These are phyloP conservation scores for Mucor racemosus DNA, from an alignment of 371 early-diverging fungal genomes.

Conservation along the genomic window DNA sequence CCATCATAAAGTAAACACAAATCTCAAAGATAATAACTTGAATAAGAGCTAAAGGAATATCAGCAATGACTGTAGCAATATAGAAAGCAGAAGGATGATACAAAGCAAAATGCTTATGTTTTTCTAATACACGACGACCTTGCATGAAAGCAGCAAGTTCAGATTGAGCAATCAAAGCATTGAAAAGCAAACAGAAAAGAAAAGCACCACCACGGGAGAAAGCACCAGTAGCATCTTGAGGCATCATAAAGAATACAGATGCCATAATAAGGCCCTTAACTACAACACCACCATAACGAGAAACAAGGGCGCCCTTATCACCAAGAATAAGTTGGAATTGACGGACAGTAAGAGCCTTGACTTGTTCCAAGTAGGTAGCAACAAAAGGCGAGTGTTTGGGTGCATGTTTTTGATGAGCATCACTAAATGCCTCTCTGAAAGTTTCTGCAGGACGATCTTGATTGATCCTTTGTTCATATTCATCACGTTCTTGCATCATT, in stretches of 20 bases:
- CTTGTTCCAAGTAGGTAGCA: constrained; percentile 61
- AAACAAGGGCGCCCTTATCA: constrained; percentile 52
- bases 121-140: constrained; percentile 69
- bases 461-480: constrained; percentile 42
- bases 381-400: constrained; percentile 58
- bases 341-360: constrained; percentile 60
- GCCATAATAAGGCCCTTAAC: constrained; percentile 74
- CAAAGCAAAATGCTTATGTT: constrained; percentile 70
- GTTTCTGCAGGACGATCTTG: constrained; percentile 40
- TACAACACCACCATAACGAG: constrained; percentile 61
- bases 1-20: constrained; percentile 64
- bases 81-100: constrained; percentile 70
- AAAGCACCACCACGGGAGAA: constrained; percentile 76
- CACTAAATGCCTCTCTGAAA: constrained; percentile 54
- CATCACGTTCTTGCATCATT: constrained; percentile 38
- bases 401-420: constrained; percentile 60
- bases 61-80: constrained; percentile 58
- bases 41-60: constrained; percentile 51
- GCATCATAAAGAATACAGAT: constrained; percentile 68
- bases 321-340: constrained; percentile 56
- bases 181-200: constrained; percentile 63
- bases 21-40: constrained; percentile 44
- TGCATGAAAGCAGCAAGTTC: constrained; percentile 61
- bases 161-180: constrained; percentile 61
- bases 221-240: constrained; percentile 57